Evolutionary conservation across 2,329 filamentous ascomycete species (phyloP), one percentile per base, ranked within the genome.

Genomic region (Madurella mycetomatis): DNA sequence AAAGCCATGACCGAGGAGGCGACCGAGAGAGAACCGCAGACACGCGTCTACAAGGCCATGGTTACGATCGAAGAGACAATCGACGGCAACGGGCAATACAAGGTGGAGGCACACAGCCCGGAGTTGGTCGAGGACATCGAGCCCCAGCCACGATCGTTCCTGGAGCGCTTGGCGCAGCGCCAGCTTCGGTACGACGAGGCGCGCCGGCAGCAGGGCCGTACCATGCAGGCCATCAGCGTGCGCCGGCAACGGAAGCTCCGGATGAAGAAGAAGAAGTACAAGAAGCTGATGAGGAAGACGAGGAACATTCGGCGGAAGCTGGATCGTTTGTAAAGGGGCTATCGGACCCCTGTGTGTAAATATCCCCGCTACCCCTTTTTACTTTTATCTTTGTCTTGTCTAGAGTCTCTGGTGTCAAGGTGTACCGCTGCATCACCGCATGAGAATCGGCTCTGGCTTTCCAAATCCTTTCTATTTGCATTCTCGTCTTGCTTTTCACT

Each of bases 201-300:
- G 49, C 74, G 77, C 59, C 73, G 73, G 51, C 74, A 74, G 61
- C 71, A 70, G 54, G 72, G 75, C 63, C 70, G 70, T 51, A 67
- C 70, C 56, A 92, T 96, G 86, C 75, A 86, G 57, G 83, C 90
- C 60, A 90, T 99, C 69, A 95, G 90, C 68, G 92, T 96, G 64
- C 91, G 87, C 79, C 82, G 94, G 72, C 90, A 95, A 74, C 81
- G 91, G 69, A 95, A 94, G 77, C 76, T 96, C 68, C 96, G 91
- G 84, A 99, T 99, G 92, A 99, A 99, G 88, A 99, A 97, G 84
- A 92, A 97, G 83, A 99, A 99, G 85, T 96, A 96, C 75, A 97
- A 96, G 91, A 99, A 99, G 84, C 79, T 97, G 64, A 91, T 96
- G 88, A 89, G 87, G 80, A 83, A 85, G 73, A 96, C 92, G 67